Base-by-base conservation (phyloP, 768 basidiomycete genomes). In the Cystobasidium tubakii region DNA sequence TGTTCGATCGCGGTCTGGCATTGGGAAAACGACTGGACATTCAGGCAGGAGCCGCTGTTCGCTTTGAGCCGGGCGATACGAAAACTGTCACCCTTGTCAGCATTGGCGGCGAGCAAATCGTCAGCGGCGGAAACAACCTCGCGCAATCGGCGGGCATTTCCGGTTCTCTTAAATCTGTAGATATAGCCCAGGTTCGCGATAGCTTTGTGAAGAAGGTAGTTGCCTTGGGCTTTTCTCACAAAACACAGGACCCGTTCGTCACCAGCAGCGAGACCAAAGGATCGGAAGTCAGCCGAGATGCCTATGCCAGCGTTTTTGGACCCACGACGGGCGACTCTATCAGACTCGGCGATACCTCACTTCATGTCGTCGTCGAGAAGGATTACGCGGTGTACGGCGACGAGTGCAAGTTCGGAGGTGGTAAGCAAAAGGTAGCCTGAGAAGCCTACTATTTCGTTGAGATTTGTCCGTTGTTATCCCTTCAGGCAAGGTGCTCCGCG, bases 321-420 rank as follows among this genome's bases (percentile, higher is more conserved):
- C 96, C 96, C 0, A 98, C 96, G 0, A 86, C 86, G 0, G 96
- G 95, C 0, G 95, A 99, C 82, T 84, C 88, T 27, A 86, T 99
- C 36, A 85, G 91, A 63, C 83, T 99, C 25, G 96, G 89, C 15
- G 96, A 99, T 80, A 95, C 90, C 9, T 83, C 83, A 43, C 84
- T 99, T 10, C 98, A 93, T 92, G 84, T 98, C 76, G 87, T 92
- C 81, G 90, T 99, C 0, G 95, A 99, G 81, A 83, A 86, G 36
- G 95, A 99, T 77, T 84, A 85, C 88, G 90, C 94, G 6, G 83
- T 87, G 3, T 95, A 96, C 79, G 96, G 95, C 0, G 95, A 98
- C 74, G 95, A 97, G 82, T 89, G 91, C 83, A 98, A 97, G 82
- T 99, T 99, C 78, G 96, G 96, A 7, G 95, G 93, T 79, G 95